A percentile compares a stretch with the other conserved stretches of the same genome.
Conservation (phyloP, 306 rosid genomes). For the Amphicarpaea edgeworthii region DNA sequence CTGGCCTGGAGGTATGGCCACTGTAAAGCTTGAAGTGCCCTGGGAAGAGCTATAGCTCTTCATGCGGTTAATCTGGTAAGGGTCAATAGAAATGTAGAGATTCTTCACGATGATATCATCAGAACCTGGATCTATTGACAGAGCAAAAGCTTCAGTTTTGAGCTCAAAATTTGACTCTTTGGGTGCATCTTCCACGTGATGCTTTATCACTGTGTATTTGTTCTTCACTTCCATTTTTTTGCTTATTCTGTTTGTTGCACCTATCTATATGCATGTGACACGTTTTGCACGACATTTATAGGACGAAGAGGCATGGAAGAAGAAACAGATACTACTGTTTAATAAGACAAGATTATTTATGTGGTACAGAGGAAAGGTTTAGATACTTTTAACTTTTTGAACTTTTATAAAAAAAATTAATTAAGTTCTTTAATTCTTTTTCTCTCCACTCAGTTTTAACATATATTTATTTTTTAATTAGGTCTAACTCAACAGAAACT, state of each 20-base stretch:
- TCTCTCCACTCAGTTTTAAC: no score
- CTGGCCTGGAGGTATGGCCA: conserved; percentile 55
- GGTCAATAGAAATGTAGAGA: conserved; percentile 72
- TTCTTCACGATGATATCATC: conserved; percentile 62
- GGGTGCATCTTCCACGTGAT: conserved; percentile 58
- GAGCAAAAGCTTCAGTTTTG: conserved; percentile 46
- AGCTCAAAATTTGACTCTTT: conserved; percentile 64
- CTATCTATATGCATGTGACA: no score
- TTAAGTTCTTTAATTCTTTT: no score
- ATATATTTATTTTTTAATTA: no score
- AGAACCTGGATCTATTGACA: conserved; percentile 48
- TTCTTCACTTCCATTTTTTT: conserved; percentile 65
- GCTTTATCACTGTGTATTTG: conserved; percentile 53
- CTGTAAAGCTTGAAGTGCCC: conserved; percentile 38
- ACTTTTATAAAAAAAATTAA: no score
- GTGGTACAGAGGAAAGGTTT: neutral
- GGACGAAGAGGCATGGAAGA: neutral
- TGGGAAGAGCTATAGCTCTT: conserved; percentile 59
- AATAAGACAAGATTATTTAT: neutral
- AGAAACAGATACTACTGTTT: neutral
- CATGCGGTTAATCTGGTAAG: conserved; percentile 74
- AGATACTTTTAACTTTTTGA: no score
- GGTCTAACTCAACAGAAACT: no score
- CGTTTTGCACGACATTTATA: neutral
- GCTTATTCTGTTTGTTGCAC: no score